Evolutionary conservation across 2,329 filamentous ascomycete species (phyloP), one percentile per base, ranked within the genome.

Genomic region (Tolypocladium endophyticum): DNA sequence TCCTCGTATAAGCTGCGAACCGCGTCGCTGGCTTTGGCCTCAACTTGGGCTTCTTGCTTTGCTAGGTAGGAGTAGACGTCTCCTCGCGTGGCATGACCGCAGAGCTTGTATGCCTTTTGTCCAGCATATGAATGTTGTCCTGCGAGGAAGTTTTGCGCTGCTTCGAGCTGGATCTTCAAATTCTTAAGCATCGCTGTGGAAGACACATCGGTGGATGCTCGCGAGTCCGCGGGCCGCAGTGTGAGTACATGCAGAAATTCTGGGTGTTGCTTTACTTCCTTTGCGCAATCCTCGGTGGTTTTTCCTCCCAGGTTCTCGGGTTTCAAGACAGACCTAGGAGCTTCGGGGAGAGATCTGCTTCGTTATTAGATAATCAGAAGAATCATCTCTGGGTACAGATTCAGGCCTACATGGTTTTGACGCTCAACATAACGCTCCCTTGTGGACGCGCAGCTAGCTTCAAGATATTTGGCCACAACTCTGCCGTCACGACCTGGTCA

Each of bases 401-500:
- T 11, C n/a, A 33, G 35, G 41, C 56, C 61, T 61, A 67, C 64
- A 62, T 58, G 18, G 63, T 60, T 50, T 66, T 66, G 61, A 72
- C 61, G 1, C 35, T 67, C 25, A 73, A 61, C 4, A 61, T 65
- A 25, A 70, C 60, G 38, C 57, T 64, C 11, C 61, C 63, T 43
- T 59, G 65, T 30, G 58, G 61, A 23, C 58, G 60, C 11, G 67
- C 64, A 0, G 69, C 67, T 7, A 71, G 38, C n/a, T 65, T 67
- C 8, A 73, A 60, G 1, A 74, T 63, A 45, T 63, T 72, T 2
- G 66, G 66, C 73, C 69, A 73, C 30, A 63, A 65, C 3, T 59
- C 58, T 3, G 68, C 64, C 4, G 65, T 67, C 2, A 76, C 56
- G 2, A 64, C 57, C 52, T 69, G 69, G 9, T 67, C 67, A 23